These are phyloP conservation scores for Candida mattraensis DNA, from an alignment of 805 yeast genomes.

Conservation along the genomic window DNA sequence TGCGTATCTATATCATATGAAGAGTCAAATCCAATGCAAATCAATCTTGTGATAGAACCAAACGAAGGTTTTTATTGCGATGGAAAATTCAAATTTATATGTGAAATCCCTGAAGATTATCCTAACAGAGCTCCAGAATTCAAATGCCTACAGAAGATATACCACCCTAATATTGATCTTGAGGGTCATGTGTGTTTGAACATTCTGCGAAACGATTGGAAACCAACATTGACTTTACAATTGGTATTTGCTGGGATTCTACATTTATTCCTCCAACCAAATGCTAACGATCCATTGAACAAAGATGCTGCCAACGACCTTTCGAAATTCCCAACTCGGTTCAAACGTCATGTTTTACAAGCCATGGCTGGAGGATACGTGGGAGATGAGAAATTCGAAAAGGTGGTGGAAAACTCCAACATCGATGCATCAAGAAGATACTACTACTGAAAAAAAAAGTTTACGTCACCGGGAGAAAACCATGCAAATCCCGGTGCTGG, in stretches of 20 bases:
- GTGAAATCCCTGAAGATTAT: slow-evolving; percentile 65
- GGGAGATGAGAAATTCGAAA: slow-evolving; percentile 59
- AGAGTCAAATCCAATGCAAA: slow-evolving; percentile 58
- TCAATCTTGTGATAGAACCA: slow-evolving; percentile 59
- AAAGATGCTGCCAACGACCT: slow-evolving; percentile 78
- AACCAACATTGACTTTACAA: slow-evolving; percentile 83
- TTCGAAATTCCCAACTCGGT: slow-evolving; percentile 44
- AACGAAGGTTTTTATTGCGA: slow-evolving; percentile 68
- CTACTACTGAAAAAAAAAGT: slow-evolving; percentile 9
- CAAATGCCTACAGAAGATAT: slow-evolving; percentile 65
- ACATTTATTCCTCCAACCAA: slow-evolving; percentile 85
- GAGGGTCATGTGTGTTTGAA: slow-evolving; percentile 92
- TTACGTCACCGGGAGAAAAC: neutral
- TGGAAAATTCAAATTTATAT: slow-evolving; percentile 72
- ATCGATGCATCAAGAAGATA: slow-evolving; percentile 6
- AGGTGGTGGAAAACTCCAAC: slow-evolving; percentile 39
- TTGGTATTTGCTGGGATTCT: slow-evolving; percentile 81
- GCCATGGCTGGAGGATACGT: slow-evolving; percentile 77
- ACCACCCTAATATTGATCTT: slow-evolving; percentile 90
- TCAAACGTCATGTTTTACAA: slow-evolving; percentile 53
- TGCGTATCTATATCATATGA: slow-evolving; percentile 54
- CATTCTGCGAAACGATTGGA: slow-evolving; percentile 93
- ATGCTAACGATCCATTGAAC: slow-evolving; percentile 88
- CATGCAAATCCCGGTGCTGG: too few species aligned
- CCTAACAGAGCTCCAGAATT: slow-evolving; percentile 95